A percentile compares a stretch with the other conserved stretches of the same genome.
Evolutionary conservation across 768 basidiomycete genomes (phyloP).

Genomic region (Clitopilus passeckerianus): DNA sequence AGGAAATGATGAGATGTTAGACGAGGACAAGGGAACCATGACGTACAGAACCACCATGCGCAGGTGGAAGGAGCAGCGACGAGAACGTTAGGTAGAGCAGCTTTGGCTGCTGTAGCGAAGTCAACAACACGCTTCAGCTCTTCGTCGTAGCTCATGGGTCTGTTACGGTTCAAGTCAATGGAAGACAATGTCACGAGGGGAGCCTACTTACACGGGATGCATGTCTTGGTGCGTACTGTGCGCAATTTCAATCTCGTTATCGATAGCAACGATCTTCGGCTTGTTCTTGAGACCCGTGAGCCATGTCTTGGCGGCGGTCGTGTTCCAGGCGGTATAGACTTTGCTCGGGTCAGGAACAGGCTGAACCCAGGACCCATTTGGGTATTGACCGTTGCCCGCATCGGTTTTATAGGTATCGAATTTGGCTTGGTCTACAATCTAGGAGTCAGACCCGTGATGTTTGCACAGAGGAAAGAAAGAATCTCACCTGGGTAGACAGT

Average conservation of each 20-base stretch:
- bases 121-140: conserved; percentile 40
- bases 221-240: conserved; percentile 50
- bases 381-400: conserved; percentile 43
- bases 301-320: conserved; percentile 36
- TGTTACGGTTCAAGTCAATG: conserved; percentile 7
- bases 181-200: neutral
- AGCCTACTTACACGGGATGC: conserved; percentile 38
- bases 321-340: conserved; percentile 46
- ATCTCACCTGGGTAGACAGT: conserved; percentile 36
- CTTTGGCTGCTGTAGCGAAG: conserved; percentile 36
- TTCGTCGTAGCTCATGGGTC: conserved; percentile 46
- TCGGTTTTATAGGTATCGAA: conserved; percentile 45
- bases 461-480: neutral
- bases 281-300: conserved; percentile 40
- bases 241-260: conserved; percentile 57
- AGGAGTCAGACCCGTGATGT: neutral
- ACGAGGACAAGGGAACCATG: neutral
- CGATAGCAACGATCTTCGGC: conserved; percentile 42
- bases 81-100: conserved; percentile 34
- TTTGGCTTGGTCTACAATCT: conserved; percentile 29
- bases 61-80: conserved; percentile 45
- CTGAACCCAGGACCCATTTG: conserved; percentile 41
- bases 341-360: conserved; percentile 30
- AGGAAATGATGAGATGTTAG: neutral
- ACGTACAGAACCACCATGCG: conserved; percentile 41